These are phyloP conservation scores for Pseudoperonospora humuli DNA, from an alignment of 352 stramenopile genomes.

Conservation along the genomic window DNA sequence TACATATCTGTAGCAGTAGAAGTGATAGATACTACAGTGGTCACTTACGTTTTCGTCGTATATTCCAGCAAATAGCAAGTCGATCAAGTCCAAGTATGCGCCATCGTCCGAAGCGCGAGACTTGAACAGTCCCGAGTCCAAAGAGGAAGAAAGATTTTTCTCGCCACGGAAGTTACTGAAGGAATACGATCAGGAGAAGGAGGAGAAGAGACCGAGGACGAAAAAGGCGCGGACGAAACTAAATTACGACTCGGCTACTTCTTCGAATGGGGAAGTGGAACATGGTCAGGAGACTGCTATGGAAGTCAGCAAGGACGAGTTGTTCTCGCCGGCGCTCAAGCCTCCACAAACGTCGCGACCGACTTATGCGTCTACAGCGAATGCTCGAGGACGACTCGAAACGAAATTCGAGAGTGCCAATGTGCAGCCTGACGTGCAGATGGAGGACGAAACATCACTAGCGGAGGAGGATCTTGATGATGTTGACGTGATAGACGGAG, in stretches of 20 bases:
- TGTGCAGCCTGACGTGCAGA: conserved; percentile 19
- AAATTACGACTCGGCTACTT: conserved; percentile 13
- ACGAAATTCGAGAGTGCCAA: conserved; percentile 17
- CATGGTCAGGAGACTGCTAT: conserved; percentile 5
- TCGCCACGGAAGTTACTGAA: conserved; percentile 56
- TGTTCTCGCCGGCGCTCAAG: conserved; percentile 76
- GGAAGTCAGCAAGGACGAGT: conserved; percentile 28
- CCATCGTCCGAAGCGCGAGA: conserved; percentile 1
- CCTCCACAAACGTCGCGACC: conserved; percentile 35
- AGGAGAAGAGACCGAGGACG: conserved; percentile 10
- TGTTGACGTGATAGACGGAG: conserved; percentile 15
- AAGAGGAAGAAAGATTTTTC: conserved; percentile 41
- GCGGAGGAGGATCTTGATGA: conserved; percentile 8
- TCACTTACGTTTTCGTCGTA: background rate
- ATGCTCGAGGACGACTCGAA: conserved; percentile 25
- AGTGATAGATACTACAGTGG: background rate
- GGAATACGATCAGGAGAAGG: conserved; percentile 36
- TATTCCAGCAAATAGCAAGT: conserved; percentile 38
- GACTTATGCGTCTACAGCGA: conserved; percentile 27
- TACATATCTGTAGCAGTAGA: background rate
- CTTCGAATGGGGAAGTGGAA: conserved; percentile 8
- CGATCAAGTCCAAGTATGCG: conserved; percentile 34
- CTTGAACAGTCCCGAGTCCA: conserved; percentile 15
- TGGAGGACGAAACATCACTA: conserved; percentile 22
- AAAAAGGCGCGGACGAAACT: conserved; percentile 24